These are phyloP conservation scores for Trichothecium sympodiale DNA, from an alignment of 2,329 filamentous ascomycete genomes.

Conservation along the genomic window DNA sequence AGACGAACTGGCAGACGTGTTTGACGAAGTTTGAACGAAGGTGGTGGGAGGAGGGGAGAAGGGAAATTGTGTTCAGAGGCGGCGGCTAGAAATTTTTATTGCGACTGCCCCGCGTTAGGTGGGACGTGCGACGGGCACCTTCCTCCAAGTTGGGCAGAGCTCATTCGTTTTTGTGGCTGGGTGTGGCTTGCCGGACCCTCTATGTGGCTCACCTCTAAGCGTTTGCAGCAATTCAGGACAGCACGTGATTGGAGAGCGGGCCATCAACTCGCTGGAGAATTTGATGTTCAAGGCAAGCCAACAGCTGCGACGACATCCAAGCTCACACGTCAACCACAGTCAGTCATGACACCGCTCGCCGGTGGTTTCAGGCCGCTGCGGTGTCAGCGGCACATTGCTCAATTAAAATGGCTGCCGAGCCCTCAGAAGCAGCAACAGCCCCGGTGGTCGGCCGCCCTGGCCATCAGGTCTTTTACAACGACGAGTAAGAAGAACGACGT, in stretches of 20 bases:
- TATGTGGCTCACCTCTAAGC: too few relatives aligned
- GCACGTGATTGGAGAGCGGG: constrained; percentile 3
- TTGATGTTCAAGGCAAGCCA: not conserved
- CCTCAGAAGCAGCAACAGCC: constrained; percentile 2
- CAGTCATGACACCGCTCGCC: constrained; percentile 23
- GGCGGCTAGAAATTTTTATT: constrained; percentile 21
- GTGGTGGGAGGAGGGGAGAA: constrained; percentile 9
- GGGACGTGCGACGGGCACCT: not conserved
- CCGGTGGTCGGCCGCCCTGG: constrained; percentile 5
- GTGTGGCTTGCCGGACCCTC: not conserved
- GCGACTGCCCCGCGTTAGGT: constrained; percentile 5
- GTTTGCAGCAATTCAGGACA: not conserved
- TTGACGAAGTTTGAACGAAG: constrained; percentile 13
- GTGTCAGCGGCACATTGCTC: constrained; percentile 14
- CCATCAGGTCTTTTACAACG: constrained; percentile 4
- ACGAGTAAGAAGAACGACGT: not conserved
- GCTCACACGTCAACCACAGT: constrained; percentile 4
- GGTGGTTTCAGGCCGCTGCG: constrained; percentile 23
- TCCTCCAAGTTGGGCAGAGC: not conserved
- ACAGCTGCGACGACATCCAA: constrained; percentile 3
- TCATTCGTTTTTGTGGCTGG: constrained; percentile 1
- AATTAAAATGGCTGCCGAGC: too few relatives aligned
- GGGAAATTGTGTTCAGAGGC: constrained; percentile 4
- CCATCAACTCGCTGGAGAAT: not conserved
- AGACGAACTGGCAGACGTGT: too few relatives aligned